phyloP scores from a whole-genome alignment of 805 yeast species.

The Kuraishia ogatae region DNA sequence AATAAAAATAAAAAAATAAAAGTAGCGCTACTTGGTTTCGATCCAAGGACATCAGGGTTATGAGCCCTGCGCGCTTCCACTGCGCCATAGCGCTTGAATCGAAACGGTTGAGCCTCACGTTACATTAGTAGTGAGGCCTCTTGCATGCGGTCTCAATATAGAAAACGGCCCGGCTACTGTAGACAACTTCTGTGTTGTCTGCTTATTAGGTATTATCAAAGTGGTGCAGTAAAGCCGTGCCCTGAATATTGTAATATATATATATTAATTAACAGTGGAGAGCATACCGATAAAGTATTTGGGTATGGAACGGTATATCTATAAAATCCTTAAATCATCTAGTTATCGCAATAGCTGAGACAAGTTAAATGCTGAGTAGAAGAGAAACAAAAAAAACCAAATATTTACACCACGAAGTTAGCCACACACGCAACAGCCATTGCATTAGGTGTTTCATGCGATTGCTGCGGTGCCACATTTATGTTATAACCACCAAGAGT shows the following conservation, averaged over 20 bases:
- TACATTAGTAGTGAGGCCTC: too few relatives aligned
- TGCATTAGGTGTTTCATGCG: neutral
- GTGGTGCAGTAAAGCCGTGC: neutral
- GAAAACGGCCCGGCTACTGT: too few relatives aligned
- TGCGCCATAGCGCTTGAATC: conserved; percentile 85
- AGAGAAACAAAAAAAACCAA: neutral
- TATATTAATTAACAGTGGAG: neutral
- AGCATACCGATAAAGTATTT: neutral
- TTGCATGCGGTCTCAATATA: too few relatives aligned
- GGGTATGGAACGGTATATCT: neutral
- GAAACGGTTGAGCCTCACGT: neutral
- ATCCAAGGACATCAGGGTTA: conserved; percentile 97
- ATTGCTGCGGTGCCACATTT: neutral
- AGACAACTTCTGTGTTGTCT: neutral
- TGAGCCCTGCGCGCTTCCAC: conserved; percentile 99
- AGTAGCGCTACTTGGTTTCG: conserved; percentile 92
- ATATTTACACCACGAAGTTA: too few relatives aligned
- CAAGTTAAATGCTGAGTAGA: neutral
- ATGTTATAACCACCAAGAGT: too few relatives aligned
- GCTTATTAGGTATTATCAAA: neutral
- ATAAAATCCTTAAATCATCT: neutral
- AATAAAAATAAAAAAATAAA: conserved; percentile 26
- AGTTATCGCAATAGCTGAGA: neutral
- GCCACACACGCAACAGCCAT: too few relatives aligned
- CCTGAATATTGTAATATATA: too few relatives aligned